phyloP scores from a whole-genome alignment of 345 rosid genomes.

The Eucalyptus paniculata region DNA sequence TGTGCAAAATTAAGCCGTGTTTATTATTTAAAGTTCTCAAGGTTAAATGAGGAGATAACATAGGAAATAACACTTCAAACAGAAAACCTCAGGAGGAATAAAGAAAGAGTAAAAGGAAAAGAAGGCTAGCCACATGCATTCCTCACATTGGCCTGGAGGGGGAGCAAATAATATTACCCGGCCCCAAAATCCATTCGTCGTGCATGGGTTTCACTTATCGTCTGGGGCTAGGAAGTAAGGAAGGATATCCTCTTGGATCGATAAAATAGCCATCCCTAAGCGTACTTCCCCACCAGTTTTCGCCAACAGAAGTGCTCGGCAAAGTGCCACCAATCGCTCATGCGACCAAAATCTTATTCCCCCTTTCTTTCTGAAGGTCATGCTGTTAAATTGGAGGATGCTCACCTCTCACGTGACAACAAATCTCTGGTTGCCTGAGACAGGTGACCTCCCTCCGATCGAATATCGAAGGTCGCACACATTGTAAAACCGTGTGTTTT shows the following conservation, averaged over 20 bases:
- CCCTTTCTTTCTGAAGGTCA: background rate
- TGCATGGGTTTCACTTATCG: background rate
- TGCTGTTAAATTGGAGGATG: background rate
- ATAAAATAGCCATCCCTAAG: background rate
- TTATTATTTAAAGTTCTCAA: too few relatives aligned
- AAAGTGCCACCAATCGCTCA: background rate
- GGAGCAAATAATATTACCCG: background rate
- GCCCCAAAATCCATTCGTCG: background rate
- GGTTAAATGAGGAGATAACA: too few relatives aligned
- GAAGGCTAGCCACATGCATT: background rate
- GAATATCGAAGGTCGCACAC: background rate
- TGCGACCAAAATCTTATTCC: too few relatives aligned
- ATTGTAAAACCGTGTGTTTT: background rate
- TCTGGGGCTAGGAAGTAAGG: background rate
- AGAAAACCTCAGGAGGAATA: background rate
- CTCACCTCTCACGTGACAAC: background rate
- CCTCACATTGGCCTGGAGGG: background rate
- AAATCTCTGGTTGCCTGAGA: background rate
- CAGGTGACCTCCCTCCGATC: background rate
- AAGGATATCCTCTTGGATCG: background rate
- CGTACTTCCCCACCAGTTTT: background rate
- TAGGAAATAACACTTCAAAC: background rate
- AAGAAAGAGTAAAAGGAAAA: background rate
- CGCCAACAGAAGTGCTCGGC: background rate
- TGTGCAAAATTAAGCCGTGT: too few relatives aligned